Evolutionary conservation across 1,139 yeast genomes (phyloP).

Genomic region (Suhomyces ambrosiae): DNA sequence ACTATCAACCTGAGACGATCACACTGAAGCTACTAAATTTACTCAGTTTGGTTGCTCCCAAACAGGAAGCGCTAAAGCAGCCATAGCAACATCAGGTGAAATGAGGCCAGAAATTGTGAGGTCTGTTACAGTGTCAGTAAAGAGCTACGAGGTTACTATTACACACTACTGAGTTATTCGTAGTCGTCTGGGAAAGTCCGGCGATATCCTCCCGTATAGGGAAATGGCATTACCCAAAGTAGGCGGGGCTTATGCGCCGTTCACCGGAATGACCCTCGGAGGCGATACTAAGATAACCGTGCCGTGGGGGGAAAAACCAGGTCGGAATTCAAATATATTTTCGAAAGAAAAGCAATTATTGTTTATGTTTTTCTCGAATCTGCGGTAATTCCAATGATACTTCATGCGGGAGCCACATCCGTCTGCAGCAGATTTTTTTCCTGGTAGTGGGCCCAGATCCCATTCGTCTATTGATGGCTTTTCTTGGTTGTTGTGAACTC

Average conservation of each 20-base stretch:
- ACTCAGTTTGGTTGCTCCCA: too few relatives aligned
- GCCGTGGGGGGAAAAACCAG: too few relatives aligned
- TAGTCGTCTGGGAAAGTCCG: too few relatives aligned
- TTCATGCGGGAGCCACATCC: background rate
- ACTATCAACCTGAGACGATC: too few relatives aligned
- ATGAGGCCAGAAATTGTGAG: background rate
- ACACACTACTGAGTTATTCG: too few relatives aligned
- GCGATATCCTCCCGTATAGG: too few relatives aligned
- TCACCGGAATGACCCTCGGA: background rate
- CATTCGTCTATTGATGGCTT: background rate
- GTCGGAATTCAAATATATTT: background rate
- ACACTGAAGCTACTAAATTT: too few relatives aligned
- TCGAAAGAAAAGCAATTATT: constrained; percentile 1
- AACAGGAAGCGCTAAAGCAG: background rate
- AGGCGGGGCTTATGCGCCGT: background rate
- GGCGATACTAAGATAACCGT: too few relatives aligned
- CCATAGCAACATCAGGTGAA: background rate
- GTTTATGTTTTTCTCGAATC: background rate
- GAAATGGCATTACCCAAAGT: background rate
- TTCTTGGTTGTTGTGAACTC: background rate
- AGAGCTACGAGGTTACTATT: background rate
- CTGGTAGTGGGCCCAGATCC: constrained; percentile 2
- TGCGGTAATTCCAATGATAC: background rate
- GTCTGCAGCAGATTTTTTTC: background rate
- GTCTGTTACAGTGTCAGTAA: background rate